Evolutionary conservation across 2,329 filamentous ascomycete genomes (phyloP).

Genomic region (Rutstroemia sp.): DNA sequence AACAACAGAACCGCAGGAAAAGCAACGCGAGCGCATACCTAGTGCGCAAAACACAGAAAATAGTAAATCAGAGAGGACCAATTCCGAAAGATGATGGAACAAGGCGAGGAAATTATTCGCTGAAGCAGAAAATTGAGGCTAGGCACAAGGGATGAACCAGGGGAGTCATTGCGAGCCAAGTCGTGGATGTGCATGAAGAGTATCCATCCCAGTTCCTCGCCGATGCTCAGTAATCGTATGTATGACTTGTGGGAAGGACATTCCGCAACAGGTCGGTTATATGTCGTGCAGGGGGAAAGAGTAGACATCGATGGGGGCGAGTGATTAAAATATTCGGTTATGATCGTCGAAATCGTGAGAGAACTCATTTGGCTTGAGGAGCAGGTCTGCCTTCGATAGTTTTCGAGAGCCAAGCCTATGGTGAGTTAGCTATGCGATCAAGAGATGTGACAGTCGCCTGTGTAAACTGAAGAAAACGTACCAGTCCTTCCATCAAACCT

Average conservation of each 20-base stretch:
- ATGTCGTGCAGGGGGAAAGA: not conserved
- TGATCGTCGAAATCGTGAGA: not conserved
- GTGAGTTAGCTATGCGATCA: not conserved
- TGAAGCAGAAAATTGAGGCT: not conserved
- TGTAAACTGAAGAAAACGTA: conserved; percentile 30
- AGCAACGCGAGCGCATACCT: not conserved
- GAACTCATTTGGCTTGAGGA: conserved; percentile 7
- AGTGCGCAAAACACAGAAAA: too few relatives aligned
- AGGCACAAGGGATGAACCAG: not conserved
- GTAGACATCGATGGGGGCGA: not conserved
- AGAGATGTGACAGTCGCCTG: not conserved
- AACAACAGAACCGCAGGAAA: not conserved
- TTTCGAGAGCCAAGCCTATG: conserved; percentile 67
- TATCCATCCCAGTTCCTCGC: too few relatives aligned
- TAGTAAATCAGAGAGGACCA: not conserved
- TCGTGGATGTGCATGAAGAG: too few relatives aligned
- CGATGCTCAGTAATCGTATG: not conserved
- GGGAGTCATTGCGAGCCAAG: not conserved
- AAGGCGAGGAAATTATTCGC: not conserved
- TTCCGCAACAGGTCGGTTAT: not conserved
- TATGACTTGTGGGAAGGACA: not conserved
- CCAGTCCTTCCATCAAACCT: conserved; percentile 72
- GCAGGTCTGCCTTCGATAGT: conserved; percentile 60
- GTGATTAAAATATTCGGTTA: not conserved
- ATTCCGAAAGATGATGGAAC: not conserved